These are phyloP conservation scores for Backusella tuberculispora DNA, from an alignment of 192 early-diverging fungal species.

Conservation along the genomic window DNA sequence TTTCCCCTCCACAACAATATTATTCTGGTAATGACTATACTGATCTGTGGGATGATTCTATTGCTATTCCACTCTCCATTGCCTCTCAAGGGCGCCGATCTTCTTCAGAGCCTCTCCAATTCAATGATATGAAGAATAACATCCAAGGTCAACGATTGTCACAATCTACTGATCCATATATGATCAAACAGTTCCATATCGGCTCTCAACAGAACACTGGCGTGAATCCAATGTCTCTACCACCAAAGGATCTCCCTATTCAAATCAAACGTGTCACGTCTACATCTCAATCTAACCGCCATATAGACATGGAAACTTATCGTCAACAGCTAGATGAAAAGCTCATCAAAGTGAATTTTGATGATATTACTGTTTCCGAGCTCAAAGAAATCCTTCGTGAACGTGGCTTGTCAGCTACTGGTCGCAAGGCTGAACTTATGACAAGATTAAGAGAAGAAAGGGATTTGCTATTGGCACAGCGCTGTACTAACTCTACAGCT, in stretches of 20 bases:
- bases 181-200: neutral
- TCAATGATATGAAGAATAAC: neutral
- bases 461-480: neutral
- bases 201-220: neutral
- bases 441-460: constrained; percentile 10
- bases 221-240: neutral
- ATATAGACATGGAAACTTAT: neutral
- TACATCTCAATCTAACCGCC: neutral
- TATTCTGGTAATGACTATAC: neutral
- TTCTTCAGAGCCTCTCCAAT: constrained; percentile 17
- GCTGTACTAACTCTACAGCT: neutral
- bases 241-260: constrained; percentile 14
- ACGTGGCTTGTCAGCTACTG: constrained; percentile 11
- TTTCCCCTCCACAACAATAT: constrained; percentile 12
- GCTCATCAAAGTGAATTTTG: constrained; percentile 29
- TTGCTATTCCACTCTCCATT: neutral
- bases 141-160: neutral
- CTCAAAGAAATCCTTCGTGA: constrained; percentile 31
- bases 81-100: neutral
- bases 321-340: constrained; percentile 21
- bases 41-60: constrained; percentile 3
- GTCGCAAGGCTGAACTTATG: constrained; percentile 30
- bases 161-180: neutral
- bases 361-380: constrained; percentile 37
- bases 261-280: constrained; percentile 12